Evolutionary conservation across 1,284 basidiomycete species (phyloP), one percentile per base, ranked within the genome.

Genomic region (Ceratobasidium sp.): DNA sequence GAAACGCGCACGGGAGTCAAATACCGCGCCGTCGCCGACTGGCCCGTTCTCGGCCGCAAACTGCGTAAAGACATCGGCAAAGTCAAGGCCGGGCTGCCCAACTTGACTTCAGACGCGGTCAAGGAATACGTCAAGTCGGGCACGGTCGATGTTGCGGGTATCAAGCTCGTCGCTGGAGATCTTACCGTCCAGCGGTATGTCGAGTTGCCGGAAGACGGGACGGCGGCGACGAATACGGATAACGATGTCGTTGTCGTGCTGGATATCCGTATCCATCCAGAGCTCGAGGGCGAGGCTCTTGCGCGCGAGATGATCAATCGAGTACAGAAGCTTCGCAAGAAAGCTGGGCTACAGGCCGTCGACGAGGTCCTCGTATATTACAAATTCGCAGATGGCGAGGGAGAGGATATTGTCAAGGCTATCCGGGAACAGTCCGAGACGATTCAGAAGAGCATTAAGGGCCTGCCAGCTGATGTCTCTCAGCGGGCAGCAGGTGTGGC

Each of bases 341-440:
- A 97, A 85, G 97, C 96, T 1, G 96, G 97, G 1, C 88, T 99
- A 81, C 95, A 97, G 85, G 93, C 97, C 39, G 97, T 96, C 13
- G 98, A 99, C 85, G 96, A 98, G 84, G 92, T 99, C 60, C 91
- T 96, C 78, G 91, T 98, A 58, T 97, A 93, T 87, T 97, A 97
- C 87, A 87, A 86, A 79, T 95, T 98, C 84, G 93, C 94, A 83
- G 88, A 90, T 18, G 93, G 91, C 23, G 84, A 89, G 40, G 92
- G 93, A 18, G 86, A 87, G 44, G 93, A 93, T 44, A 77, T 83
- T 46, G 85, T 99, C 79, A 86, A 92, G 39, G 86, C 87, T n/a
- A 91, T 98, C 81, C 85, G 86, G 77, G 89, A 90, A 80, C 90
- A 95, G 82, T 87, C 88, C 13, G 95, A 95, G 64, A 87, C 93